These are phyloP conservation scores for Chalaropsis thielavioides DNA, from an alignment of 2,329 filamentous ascomycete species.

Conservation along the genomic window DNA sequence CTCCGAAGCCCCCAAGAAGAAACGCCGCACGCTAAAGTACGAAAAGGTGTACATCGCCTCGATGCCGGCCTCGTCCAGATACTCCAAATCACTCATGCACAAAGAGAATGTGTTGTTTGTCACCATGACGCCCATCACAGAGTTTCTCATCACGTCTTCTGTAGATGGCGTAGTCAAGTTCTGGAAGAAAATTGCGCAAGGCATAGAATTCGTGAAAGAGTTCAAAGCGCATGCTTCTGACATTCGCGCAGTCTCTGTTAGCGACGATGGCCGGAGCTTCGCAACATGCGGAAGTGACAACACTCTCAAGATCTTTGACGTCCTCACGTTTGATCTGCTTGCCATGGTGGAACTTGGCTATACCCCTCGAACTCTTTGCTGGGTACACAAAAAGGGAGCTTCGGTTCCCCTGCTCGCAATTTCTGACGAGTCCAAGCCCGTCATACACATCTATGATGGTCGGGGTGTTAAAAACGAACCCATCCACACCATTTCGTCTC, in stretches of 20 bases:
- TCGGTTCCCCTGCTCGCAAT: conserved; percentile 76
- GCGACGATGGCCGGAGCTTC: conserved; percentile 82
- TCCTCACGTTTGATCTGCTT: conserved; percentile 76
- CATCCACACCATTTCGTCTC: conserved; percentile 58
- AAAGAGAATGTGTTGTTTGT: conserved; percentile 84
- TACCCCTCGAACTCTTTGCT: conserved; percentile 67
- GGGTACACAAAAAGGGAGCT: conserved; percentile 80
- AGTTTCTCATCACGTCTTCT: conserved; percentile 90
- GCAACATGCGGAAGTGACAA: conserved; percentile 71
- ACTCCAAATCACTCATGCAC: conserved; percentile 97
- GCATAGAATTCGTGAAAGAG: conserved; percentile 96
- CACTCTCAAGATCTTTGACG: conserved; percentile 67
- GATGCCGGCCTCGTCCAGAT: conserved; percentile 64
- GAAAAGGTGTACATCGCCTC: conserved; percentile 91
- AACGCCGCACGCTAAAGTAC: conserved; percentile 77
- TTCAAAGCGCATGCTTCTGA: conserved; percentile 82
- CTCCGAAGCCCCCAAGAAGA: conserved; percentile 70
- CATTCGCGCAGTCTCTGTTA: conserved; percentile 70
- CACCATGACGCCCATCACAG: conserved; percentile 77
- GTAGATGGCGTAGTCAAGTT: conserved; percentile 96
- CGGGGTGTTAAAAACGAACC: conserved; percentile 65
- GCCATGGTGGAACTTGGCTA: conserved; percentile 68
- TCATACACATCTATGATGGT: conserved; percentile 77
- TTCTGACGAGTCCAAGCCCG: conserved; percentile 56
- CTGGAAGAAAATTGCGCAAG: conserved; percentile 88